These are phyloP conservation scores for Phytophthora quininea DNA, from an alignment of 352 stramenopile species.

Conservation along the genomic window DNA sequence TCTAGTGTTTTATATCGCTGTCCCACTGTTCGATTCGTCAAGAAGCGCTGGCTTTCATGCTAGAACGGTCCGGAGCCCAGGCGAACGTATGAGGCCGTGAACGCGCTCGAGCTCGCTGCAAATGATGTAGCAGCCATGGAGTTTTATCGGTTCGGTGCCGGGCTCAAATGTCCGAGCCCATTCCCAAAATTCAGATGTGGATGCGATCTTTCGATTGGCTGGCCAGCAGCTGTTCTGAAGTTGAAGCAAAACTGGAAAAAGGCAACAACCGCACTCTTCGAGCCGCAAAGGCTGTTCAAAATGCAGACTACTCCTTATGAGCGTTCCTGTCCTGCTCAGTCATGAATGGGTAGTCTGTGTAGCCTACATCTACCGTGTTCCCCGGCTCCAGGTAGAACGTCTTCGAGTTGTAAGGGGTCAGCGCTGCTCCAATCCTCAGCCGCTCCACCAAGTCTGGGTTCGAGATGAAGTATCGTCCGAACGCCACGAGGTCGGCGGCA, in stretches of 20 bases:
- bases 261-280: too few species aligned
- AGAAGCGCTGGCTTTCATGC: background rate
- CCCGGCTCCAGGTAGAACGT: conserved; percentile 46
- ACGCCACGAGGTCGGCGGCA: conserved; percentile 56
- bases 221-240: background rate
- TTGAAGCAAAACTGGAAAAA: background rate
- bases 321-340: conserved; percentile 17
- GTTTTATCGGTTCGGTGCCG: too few species aligned
- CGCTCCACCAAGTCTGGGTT: conserved; percentile 54
- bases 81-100: too few species aligned
- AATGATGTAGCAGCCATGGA: too few species aligned
- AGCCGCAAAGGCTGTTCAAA: background rate
- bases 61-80: too few species aligned
- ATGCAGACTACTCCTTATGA: background rate
- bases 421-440: conserved; percentile 14
- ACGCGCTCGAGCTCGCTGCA: too few species aligned
- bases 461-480: conserved; percentile 43
- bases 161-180: too few species aligned
- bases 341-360: conserved; percentile 51
- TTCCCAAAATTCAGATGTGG: conserved; percentile 1
- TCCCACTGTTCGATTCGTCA: background rate
- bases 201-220: background rate
- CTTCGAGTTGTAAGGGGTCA: conserved; percentile 46
- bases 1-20: too few species aligned
- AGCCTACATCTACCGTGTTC: conserved; percentile 33